Evolutionary conservation across 768 basidiomycete genomes (phyloP).

Genomic region (Mycena galericulata): DNA sequence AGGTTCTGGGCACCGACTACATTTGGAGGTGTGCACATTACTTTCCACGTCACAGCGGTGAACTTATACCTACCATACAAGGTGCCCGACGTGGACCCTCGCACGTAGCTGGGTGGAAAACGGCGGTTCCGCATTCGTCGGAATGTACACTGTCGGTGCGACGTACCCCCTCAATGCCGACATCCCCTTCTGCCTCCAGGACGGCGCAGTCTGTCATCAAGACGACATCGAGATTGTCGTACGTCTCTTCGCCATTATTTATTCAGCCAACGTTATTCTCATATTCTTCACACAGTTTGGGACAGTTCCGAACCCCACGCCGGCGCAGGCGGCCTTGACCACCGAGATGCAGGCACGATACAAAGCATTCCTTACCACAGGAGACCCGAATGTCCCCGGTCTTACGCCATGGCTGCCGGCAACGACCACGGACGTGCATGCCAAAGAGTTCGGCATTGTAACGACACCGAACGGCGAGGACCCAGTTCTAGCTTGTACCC

Average conservation of each 20-base stretch:
- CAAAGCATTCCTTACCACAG: constrained; percentile 69
- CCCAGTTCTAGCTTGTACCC: constrained; percentile 68
- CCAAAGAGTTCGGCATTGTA: constrained; percentile 67
- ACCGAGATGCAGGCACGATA: constrained; percentile 77
- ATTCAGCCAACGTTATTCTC: not conserved
- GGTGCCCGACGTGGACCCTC: constrained; percentile 78
- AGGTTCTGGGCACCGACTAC: constrained; percentile 74
- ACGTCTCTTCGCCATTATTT: not conserved
- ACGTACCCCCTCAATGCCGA: constrained; percentile 74
- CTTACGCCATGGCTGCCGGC: constrained; percentile 68
- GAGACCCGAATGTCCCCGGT: constrained; percentile 70
- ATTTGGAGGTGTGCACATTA: constrained; percentile 79
- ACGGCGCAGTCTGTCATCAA: constrained; percentile 77
- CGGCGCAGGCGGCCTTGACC: constrained; percentile 68
- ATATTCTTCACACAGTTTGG: constrained; percentile 52
- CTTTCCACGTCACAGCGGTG: no score
- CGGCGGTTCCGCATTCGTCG: constrained; percentile 75
- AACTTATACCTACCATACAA: no score
- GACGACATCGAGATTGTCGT: constrained; percentile 82
- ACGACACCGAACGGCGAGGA: constrained; percentile 50
- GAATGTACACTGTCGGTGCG: constrained; percentile 73
- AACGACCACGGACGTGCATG: constrained; percentile 61
- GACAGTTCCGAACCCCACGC: constrained; percentile 65
- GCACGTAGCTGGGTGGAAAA: constrained; percentile 71
- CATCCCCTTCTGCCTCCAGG: constrained; percentile 65